Conservation (phyloP, 352 stramenopile genomes). For the Phytophthora pinifolia region DNA sequence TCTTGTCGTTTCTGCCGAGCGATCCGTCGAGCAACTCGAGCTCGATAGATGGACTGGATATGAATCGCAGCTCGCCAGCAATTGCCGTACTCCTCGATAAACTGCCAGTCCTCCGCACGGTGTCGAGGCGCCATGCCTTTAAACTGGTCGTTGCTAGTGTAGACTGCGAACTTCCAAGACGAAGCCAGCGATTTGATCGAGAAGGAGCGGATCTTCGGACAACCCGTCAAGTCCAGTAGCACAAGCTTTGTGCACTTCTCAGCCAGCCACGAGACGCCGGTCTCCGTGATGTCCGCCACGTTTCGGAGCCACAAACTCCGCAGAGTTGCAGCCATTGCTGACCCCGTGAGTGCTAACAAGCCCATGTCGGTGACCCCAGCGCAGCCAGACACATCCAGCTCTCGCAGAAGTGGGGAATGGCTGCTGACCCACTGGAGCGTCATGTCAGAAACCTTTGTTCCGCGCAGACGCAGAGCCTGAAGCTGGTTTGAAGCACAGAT, state of each 20-base stretch:
- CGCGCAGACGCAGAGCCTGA: constrained; percentile 37
- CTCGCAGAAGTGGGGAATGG: constrained; percentile 58
- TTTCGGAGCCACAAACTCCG: constrained; percentile 68
- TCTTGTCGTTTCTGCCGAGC: constrained; percentile 51
- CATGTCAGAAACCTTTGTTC: constrained; percentile 41
- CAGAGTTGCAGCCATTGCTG: constrained; percentile 36
- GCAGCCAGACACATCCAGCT: constrained; percentile 84
- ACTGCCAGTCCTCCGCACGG: constrained; percentile 75
- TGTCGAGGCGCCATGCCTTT: constrained; percentile 76
- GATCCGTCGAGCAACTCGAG: constrained; percentile 43
- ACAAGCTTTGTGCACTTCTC: constrained; percentile 67
- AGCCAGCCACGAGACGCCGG: constrained; percentile 84
- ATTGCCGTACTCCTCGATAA: constrained; percentile 87
- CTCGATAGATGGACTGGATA: constrained; percentile 73
- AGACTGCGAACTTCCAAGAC: constrained; percentile 63
- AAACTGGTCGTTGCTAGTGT: constrained; percentile 49
- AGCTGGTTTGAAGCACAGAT: constrained; percentile 24
- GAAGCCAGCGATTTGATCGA: constrained; percentile 57
- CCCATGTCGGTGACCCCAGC: constrained; percentile 71
- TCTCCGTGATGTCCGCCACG: constrained; percentile 68
- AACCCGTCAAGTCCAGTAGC: constrained; percentile 65
- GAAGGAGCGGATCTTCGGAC: constrained; percentile 40
- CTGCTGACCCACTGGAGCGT: constrained; percentile 42
- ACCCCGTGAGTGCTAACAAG: constrained; percentile 66
- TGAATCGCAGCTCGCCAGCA: constrained; percentile 62